A percentile compares a stretch with the other conserved stretches of the same genome.
These are phyloP conservation scores for Artemisia tridentata DNA, from an alignment of 129 eudicot species.

Conservation along the genomic window DNA sequence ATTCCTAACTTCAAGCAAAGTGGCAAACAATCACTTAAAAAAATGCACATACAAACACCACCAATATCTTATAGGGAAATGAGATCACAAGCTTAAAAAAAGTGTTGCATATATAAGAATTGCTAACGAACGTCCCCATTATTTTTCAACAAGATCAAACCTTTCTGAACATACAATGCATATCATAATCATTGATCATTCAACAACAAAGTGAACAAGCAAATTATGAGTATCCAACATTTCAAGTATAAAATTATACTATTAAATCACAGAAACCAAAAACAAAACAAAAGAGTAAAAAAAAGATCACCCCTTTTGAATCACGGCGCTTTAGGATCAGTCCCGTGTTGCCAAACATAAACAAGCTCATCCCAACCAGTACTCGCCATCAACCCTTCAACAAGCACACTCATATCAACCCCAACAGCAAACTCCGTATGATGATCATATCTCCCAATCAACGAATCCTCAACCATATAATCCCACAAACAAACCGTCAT, in stretches of 20 bases:
- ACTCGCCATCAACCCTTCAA: conserved; percentile 95
- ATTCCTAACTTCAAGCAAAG: not conserved
- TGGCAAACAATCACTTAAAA: not conserved
- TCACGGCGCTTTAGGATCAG: conserved; percentile 88
- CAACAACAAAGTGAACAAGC: conserved; percentile 21
- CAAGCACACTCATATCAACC: conserved; percentile 96
- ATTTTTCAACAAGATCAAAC: conserved; percentile 20
- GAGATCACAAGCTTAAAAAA: too few species aligned
- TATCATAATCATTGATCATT: conserved; percentile 25
- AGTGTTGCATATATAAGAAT: too few species aligned
- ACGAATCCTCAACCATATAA: conserved; percentile 92
- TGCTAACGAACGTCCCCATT: too few species aligned
- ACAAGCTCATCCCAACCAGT: conserved; percentile 99
- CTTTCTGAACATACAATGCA: conserved; percentile 18
- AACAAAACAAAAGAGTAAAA: not conserved
- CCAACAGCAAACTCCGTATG: conserved; percentile 98
- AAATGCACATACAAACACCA: not conserved
- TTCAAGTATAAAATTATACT: conserved; percentile 21
- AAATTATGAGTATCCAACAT: conserved; percentile 4
- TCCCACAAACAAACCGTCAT: conserved; percentile 99
- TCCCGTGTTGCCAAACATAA: conserved; percentile 98
- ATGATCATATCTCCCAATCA: conserved; percentile 95
- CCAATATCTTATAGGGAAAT: too few species aligned
- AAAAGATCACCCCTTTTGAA: conserved; percentile 11
- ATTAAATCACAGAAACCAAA: conserved; percentile 25